Conservation (phyloP, 2,329 filamentous ascomycete genomes). For the Talaromyces sp. region DNA sequence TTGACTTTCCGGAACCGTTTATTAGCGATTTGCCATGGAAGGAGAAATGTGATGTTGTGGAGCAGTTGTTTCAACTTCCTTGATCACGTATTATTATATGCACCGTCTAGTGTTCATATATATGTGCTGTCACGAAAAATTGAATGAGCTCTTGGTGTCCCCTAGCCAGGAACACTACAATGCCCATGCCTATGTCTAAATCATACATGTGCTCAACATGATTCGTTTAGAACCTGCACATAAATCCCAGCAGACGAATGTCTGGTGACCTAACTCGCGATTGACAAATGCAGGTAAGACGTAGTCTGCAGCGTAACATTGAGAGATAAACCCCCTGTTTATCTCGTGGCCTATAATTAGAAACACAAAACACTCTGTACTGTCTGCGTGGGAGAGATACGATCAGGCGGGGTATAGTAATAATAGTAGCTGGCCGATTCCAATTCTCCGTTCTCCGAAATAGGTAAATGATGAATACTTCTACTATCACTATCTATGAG, state of each 20-base stretch:
- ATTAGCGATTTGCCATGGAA: neutral
- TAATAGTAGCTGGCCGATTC: neutral
- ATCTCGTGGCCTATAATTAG: neutral
- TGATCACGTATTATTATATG: neutral
- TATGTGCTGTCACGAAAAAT: too few relatives aligned
- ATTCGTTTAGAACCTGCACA: neutral
- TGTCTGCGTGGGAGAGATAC: neutral
- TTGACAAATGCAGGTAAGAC: neutral
- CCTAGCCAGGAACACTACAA: neutral
- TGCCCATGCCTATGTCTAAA: neutral
- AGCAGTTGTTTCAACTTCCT: neutral
- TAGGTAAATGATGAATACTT: neutral
- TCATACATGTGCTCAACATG: neutral
- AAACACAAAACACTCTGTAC: neutral
- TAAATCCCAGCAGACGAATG: neutral
- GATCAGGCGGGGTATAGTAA: neutral
- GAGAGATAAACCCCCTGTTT: neutral
- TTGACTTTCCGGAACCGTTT: neutral
- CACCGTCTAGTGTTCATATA: neutral
- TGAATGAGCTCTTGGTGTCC: too few relatives aligned
- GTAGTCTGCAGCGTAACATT: neutral
- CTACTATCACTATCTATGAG: neutral
- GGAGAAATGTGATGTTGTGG: neutral
- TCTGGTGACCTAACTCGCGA: neutral
- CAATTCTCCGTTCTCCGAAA: neutral